Conservation (phyloP, 1,139 yeast genomes). For the Suhomyces kunorum region DNA sequence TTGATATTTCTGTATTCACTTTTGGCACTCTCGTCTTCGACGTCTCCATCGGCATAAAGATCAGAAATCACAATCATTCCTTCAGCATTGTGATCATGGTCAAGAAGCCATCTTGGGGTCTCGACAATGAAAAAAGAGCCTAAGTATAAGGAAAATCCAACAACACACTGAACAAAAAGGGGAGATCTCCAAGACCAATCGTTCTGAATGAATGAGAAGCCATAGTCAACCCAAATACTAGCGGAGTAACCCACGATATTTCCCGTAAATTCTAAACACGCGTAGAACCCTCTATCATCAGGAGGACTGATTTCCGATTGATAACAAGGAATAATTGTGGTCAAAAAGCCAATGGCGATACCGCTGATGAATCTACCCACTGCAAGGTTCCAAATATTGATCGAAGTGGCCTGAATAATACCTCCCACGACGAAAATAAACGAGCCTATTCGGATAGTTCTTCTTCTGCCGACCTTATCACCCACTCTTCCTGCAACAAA, state of each 20-base stretch:
- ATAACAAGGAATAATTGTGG: conserved; percentile 95
- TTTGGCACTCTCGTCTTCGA: conserved; percentile 26
- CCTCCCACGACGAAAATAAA: conserved; percentile 82
- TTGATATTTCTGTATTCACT: conserved; percentile 40
- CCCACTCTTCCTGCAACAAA: conserved; percentile 75
- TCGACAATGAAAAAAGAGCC: conserved; percentile 83
- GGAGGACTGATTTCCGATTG: conserved; percentile 92
- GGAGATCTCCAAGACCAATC: conserved; percentile 78
- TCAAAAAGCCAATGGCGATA: conserved; percentile 82
- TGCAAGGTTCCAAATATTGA: conserved; percentile 53
- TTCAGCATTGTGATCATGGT: conserved; percentile 85
- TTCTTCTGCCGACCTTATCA: conserved; percentile 77
- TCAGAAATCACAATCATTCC: conserved; percentile 59
- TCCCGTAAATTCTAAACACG: conserved; percentile 91
- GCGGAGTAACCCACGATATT: conserved; percentile 84
- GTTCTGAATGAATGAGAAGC: conserved; percentile 59
- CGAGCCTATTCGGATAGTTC: conserved; percentile 82
- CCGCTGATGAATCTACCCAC: conserved; percentile 82
- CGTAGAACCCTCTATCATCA: conserved; percentile 82
- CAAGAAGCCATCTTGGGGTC: conserved; percentile 87
- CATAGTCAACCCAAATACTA: conserved; percentile 90
- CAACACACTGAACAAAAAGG: conserved; percentile 68
- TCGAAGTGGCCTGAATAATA: conserved; percentile 62
- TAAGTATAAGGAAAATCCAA: conserved; percentile 65
- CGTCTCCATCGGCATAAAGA: conserved; percentile 48